Percentiles rank a stretch among this genome's conserved stretches.
These are phyloP conservation scores for Clavispora asparagi DNA, from an alignment of 805 yeast genomes.

Conservation along the genomic window DNA sequence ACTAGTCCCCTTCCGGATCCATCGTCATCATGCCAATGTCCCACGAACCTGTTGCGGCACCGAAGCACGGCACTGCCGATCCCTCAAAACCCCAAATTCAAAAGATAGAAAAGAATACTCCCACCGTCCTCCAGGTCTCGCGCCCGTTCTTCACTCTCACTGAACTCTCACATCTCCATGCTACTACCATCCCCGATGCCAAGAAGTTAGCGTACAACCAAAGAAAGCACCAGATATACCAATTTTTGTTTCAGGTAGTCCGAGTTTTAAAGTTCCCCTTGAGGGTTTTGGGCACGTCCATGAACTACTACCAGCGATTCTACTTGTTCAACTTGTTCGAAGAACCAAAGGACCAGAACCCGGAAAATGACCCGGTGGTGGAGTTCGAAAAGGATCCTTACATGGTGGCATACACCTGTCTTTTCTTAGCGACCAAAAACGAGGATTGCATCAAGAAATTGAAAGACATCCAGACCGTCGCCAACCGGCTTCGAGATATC, in stretches of 20 bases:
- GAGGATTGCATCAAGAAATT: conserved; percentile 82
- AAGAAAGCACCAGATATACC: conserved; percentile 49
- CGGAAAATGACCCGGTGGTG: conserved; percentile 12
- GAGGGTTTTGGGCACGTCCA: conserved; percentile 62
- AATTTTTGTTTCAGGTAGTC: conserved; percentile 49
- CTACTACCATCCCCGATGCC: conserved; percentile 46
- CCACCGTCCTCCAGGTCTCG: conserved; percentile 37
- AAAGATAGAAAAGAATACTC: conserved; percentile 6
- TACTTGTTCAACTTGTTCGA: conserved; percentile 61
- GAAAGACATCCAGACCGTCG: conserved; percentile 53
- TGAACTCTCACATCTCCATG: conserved; percentile 49
- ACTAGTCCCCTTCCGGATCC: background rate
- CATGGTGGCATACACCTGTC: conserved; percentile 63
- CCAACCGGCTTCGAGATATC: conserved; percentile 35
- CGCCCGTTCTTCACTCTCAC: conserved; percentile 56
- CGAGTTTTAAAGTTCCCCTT: conserved; percentile 60
- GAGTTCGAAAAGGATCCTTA: conserved; percentile 40
- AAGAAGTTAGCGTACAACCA: conserved; percentile 42
- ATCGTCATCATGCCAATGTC: background rate
- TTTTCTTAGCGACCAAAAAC: conserved; percentile 68
- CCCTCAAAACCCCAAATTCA: background rate
- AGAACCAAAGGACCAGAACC: conserved; percentile 19
- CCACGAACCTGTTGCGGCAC: background rate
- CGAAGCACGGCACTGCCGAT: background rate
- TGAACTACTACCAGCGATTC: conserved; percentile 68